Evolutionary conservation across 1,284 basidiomycete genomes (phyloP).

Genomic region (Ganoderma lucidum): DNA sequence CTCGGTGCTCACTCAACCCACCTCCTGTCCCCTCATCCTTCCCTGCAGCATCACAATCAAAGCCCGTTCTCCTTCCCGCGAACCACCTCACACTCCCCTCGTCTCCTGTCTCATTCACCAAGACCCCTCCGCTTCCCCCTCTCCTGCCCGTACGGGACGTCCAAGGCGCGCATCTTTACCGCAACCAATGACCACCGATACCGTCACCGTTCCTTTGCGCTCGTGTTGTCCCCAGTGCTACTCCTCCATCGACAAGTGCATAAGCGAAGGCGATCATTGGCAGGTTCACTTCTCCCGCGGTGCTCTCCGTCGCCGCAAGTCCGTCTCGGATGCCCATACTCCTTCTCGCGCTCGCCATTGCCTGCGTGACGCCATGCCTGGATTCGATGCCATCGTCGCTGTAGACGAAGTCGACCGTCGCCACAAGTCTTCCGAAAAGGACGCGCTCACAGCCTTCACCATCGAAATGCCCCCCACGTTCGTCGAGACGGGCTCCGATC

Average conservation of each 20-base stretch:
- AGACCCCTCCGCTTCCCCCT: slow-evolving; percentile 12
- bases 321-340: slow-evolving; percentile 46
- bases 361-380: slow-evolving; percentile 36
- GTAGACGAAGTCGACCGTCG: slow-evolving; percentile 71
- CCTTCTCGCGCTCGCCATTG: slow-evolving; percentile 30
- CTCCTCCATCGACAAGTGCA: slow-evolving; percentile 54
- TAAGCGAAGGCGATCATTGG: slow-evolving; percentile 59
- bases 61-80: slow-evolving; percentile 36
- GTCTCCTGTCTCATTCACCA: slow-evolving; percentile 40
- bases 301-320: slow-evolving; percentile 62
- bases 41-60: slow-evolving; percentile 33
- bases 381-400: slow-evolving; percentile 48
- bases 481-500: not conserved
- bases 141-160: slow-evolving; percentile 19
- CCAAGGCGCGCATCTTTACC: slow-evolving; percentile 36
- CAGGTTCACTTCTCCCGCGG: slow-evolving; percentile 66
- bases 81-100: slow-evolving; percentile 34
- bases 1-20: not conserved
- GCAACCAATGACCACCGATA: slow-evolving; percentile 36
- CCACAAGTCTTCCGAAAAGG: slow-evolving; percentile 44
- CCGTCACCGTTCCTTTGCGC: slow-evolving; percentile 60
- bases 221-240: slow-evolving; percentile 67
- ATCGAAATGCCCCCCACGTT: slow-evolving; percentile 13
- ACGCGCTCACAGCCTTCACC: slow-evolving; percentile 26
- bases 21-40: slow-evolving; percentile 11